Evolutionary conservation across 2,329 filamentous ascomycete genomes (phyloP), one percentile per base, ranked within the genome.

Genomic region (Aspergillus oerlinghausenensis): DNA sequence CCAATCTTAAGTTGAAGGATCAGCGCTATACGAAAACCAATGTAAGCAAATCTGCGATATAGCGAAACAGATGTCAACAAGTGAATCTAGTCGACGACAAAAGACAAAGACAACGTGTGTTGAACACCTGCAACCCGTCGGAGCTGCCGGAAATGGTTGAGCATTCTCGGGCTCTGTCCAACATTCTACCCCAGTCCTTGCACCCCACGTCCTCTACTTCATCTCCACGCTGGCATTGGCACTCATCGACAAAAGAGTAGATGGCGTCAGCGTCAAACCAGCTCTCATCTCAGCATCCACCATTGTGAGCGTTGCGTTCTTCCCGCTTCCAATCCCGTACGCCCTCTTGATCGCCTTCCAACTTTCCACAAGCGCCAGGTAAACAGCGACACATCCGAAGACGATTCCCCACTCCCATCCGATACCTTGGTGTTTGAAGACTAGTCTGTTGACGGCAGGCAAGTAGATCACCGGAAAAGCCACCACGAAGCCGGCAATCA

Each of bases 371-470:
- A 85, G 83, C 0, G 73, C 65, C 60, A 89, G 80, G 70, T 89
- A 90, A 5, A 88, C 67, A 1, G 80, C 69, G 0, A 82, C 76
- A 14, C 79, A 81, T 29, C 85, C 73, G 55, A 88, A 81, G 0
- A 87, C 82, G n/a, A 89, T 77, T 0, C 77, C 83, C 87, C 86
- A 90, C 66, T 89, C 86, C 85, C 84, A 87, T 4, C 72, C 79
- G 50, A 89, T 88, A 0, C 80, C 81, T 9, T 77, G 78, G 60
- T 89, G 87, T 64, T 87, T 82, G 70, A 89, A 88, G 0, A 89
- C 85, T 1, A 77, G 68, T 1, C 77, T 76, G 67, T 88, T 88
- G 53, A 89, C 77, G 11, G 81, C 82, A 0, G 88, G 87, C 38
- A 89, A 86, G 63, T 90, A 90, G 2, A 86, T 74, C 1, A 82